Evolutionary conservation across 2,329 filamentous ascomycete genomes (phyloP).

Genomic region (Septoria petroselini): DNA sequence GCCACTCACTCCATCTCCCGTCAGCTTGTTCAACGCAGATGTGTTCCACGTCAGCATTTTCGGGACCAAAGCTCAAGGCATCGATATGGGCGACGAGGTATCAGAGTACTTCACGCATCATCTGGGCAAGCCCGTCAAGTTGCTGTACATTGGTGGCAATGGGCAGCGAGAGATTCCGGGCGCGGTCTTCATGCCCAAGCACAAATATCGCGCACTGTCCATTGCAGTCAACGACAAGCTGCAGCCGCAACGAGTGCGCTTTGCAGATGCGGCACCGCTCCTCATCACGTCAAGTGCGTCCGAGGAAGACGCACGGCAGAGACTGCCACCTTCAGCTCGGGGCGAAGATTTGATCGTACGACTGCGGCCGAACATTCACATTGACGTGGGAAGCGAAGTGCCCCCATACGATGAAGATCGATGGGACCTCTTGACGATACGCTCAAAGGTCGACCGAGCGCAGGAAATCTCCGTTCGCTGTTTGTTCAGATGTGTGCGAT

Average conservation of each 20-base stretch:
- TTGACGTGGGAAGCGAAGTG: slow-evolving; percentile 34
- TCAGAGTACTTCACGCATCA: slow-evolving; percentile 35
- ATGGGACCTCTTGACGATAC: slow-evolving; percentile 37
- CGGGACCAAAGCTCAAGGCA: slow-evolving; percentile 35
- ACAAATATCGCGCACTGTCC: slow-evolving; percentile 33
- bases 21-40: slow-evolving; percentile 32
- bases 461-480: slow-evolving; percentile 37
- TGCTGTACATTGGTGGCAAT: slow-evolving; percentile 38
- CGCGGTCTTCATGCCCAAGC: slow-evolving; percentile 35
- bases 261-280: slow-evolving; percentile 36
- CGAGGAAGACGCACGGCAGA: slow-evolving; percentile 34
- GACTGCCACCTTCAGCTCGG: slow-evolving; percentile 32
- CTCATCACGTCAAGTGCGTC: slow-evolving; percentile 38
- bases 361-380: slow-evolving; percentile 37
- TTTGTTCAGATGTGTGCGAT: slow-evolving; percentile 33
- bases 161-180: slow-evolving; percentile 37
- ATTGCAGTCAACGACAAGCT: slow-evolving; percentile 37
- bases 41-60: slow-evolving; percentile 37
- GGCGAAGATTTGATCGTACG: slow-evolving; percentile 37
- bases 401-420: slow-evolving; percentile 35
- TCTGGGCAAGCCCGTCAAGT: slow-evolving; percentile 27
- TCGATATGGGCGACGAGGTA: slow-evolving; percentile 37
- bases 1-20: slow-evolving; percentile 35
- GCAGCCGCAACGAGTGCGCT: slow-evolving; percentile 36
- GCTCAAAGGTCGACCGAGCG: slow-evolving; percentile 30